These are phyloP conservation scores for Thermothelomyces thermophilus DNA, from an alignment of 2,329 filamentous ascomycete species.

Conservation along the genomic window DNA sequence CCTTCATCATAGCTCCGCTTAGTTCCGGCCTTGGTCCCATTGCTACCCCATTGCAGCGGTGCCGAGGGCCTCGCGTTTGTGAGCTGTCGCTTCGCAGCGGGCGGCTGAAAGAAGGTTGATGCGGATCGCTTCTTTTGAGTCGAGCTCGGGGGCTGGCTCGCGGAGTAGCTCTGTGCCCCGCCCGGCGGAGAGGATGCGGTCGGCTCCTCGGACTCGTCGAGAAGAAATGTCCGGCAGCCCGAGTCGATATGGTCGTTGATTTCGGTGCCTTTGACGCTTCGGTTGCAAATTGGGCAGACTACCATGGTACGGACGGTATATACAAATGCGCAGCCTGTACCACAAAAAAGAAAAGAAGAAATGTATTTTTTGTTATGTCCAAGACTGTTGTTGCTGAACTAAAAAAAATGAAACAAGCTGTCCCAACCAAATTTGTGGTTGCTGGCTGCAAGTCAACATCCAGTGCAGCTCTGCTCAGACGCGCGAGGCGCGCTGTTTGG, in stretches of 20 bases:
- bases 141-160: slow-evolving; percentile 32
- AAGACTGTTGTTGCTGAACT: no score
- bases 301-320: slow-evolving; percentile 44
- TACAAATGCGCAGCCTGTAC: neutral
- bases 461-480: no score
- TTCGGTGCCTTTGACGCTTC: slow-evolving; percentile 60
- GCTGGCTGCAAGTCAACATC: no score
- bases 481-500: no score
- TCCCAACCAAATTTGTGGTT: no score
- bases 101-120: slow-evolving; percentile 56
- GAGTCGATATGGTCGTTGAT: slow-evolving; percentile 94
- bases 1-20: slow-evolving; percentile 52
- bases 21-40: slow-evolving; percentile 31
- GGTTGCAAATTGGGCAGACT: slow-evolving; percentile 75
- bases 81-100: slow-evolving; percentile 48
- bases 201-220: slow-evolving; percentile 37
- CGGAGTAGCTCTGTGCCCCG: slow-evolving; percentile 29
- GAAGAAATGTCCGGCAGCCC: slow-evolving; percentile 61
- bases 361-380: no score
- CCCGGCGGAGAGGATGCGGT: slow-evolving; percentile 26
- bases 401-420: no score
- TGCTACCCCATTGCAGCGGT: slow-evolving; percentile 6
- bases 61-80: slow-evolving; percentile 27
- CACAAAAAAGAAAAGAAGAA: neutral
- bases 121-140: slow-evolving; percentile 51